Base-by-base conservation (phyloP, 1,139 yeast genomes). In the Zygosaccharomyces sapae region DNA sequence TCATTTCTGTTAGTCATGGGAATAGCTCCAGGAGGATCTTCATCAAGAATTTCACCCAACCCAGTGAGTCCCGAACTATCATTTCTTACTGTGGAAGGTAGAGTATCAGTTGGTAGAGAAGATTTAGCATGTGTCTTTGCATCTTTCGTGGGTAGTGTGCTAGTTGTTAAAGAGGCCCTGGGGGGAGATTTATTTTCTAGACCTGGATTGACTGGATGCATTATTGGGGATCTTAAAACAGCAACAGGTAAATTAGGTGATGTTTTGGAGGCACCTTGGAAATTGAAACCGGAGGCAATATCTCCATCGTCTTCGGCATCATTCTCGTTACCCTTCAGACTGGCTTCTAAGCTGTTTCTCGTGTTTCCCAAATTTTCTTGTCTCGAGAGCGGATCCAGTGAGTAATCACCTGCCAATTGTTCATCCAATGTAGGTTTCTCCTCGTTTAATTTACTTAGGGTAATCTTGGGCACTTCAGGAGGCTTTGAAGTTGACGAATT, bases 31-130 rank as follows among this genome's bases (percentile, higher is more conserved):
- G 20, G 25, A 12, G 27, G 30, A 22, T 48, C 52, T 20, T 41
- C 40, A 6, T 48, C 48, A 29, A 63, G 44, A 6, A 63, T 42
- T 41, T 57, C 54, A 36, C 55, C 61, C 46, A 63, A 43, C 43
- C 60, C 66, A 45, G 50, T 58, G 41, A 44, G 62, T 4, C 57
- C 48, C 1, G 49, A 49, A 38, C 51, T 58, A 39, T 55, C 55
- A 34, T 54, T 56, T 45, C 65, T 55, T 5, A 59, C 72, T 2
- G 77, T 78, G 7, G 69, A 63, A 1, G 72, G 67, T 37, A 70
- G 52, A 38, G 55, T 61, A 33, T 61, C 66, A 22, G 57, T 7
- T 9, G 31, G 31, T 27, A 27, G n/a, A 27, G 31, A 27, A 10
- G 42, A 47, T 7, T 41, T 44, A 7, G 40, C 9, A 25, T 13